These are phyloP conservation scores for Endothia cerciana DNA, from an alignment of 2,329 filamentous ascomycete genomes.

Conservation along the genomic window DNA sequence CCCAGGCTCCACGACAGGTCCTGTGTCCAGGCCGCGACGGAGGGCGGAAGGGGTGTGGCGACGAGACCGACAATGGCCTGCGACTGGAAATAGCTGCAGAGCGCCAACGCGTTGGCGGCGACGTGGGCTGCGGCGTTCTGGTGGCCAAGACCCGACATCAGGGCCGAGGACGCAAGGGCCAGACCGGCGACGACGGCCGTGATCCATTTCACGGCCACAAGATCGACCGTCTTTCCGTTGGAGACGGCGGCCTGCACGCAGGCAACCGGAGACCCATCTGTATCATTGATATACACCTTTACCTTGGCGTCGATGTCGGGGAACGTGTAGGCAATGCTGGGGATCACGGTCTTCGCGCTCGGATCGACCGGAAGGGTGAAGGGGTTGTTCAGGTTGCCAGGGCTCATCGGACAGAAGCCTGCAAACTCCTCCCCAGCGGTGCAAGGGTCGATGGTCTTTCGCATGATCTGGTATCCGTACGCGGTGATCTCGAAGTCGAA, in stretches of 20 bases:
- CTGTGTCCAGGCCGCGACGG: constrained; percentile 84
- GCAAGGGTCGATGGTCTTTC: constrained; percentile 71
- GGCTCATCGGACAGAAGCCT: constrained; percentile 81
- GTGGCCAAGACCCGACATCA: constrained; percentile 81
- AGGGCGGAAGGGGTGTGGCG: constrained; percentile 74
- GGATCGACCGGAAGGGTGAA: constrained; percentile 65
- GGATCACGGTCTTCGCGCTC: constrained; percentile 64
- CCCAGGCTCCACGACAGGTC: constrained; percentile 95
- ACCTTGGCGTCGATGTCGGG: constrained; percentile 83
- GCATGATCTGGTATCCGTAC: constrained; percentile 72
- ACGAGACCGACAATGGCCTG: constrained; percentile 83
- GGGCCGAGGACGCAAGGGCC: constrained; percentile 75
- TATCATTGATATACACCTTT: constrained; percentile 72
- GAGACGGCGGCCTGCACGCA: constrained; percentile 81
- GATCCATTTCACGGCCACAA: constrained; percentile 78
- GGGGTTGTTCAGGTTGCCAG: constrained; percentile 57
- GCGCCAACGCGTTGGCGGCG: constrained; percentile 79
- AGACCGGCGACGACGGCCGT: constrained; percentile 78
- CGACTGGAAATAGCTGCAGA: constrained; percentile 86
- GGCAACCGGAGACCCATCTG: constrained; percentile 61
- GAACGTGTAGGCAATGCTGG: constrained; percentile 78
- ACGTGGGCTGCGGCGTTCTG: constrained; percentile 87
- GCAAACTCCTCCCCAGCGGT: constrained; percentile 52
- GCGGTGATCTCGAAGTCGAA: constrained; percentile 72
- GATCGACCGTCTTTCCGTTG: constrained; percentile 83